Percentiles rank a stretch among this genome's conserved stretches.
These are phyloP conservation scores for Gossypium stocksii DNA, from an alignment of 345 rosid species.

Conservation along the genomic window DNA sequence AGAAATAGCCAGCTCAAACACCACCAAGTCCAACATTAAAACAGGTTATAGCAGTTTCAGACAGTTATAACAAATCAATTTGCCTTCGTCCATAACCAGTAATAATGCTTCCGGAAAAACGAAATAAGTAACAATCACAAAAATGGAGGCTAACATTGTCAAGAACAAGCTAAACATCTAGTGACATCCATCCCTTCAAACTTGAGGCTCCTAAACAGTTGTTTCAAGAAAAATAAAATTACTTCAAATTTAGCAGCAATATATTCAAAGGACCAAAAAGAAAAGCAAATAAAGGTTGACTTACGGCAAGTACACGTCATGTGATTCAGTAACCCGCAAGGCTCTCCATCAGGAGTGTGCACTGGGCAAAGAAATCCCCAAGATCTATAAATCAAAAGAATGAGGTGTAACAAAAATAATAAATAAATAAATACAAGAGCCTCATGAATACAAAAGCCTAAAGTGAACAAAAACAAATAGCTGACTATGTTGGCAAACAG, in stretches of 20 bases:
- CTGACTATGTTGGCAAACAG: constrained; percentile 6
- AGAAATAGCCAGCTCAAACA: background rate
- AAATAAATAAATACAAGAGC: background rate
- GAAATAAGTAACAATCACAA: background rate
- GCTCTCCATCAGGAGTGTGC: constrained; percentile 98
- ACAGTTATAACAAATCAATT: background rate
- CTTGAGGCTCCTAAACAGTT: background rate
- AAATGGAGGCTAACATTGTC: background rate
- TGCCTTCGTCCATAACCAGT: background rate
- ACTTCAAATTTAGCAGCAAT: background rate
- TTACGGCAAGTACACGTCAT: constrained; percentile 82
- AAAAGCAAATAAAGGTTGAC: constrained; percentile 24
- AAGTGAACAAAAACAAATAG: constrained; percentile 13
- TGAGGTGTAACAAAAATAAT: background rate
- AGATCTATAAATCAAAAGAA: constrained; percentile 47
- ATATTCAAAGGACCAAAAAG: background rate
- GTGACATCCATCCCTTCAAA: background rate
- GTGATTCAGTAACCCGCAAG: constrained; percentile 94
- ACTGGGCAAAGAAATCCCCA: constrained; percentile 99
- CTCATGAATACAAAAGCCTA: background rate
- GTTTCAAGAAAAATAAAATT: background rate
- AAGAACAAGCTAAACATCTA: constrained; percentile 2
- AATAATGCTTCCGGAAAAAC: background rate
- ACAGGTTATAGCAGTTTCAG: background rate
- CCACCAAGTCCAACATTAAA: background rate